Conservation (phyloP, 2,329 filamentous ascomycete species). For the Metarhizium rileyi region DNA sequence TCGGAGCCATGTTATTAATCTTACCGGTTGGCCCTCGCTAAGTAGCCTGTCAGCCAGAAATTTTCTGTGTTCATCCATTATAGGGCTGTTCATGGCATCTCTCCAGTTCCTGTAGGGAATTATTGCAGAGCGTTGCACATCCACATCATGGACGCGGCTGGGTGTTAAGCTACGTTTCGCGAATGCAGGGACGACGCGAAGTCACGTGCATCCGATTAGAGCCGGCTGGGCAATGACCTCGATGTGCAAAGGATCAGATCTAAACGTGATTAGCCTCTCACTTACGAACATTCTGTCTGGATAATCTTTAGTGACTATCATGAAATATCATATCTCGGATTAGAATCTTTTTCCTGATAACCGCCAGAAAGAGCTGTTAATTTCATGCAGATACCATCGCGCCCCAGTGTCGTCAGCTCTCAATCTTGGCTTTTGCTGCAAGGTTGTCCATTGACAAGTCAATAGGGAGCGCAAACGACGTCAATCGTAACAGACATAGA, state of each 20-base stretch:
- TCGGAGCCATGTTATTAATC: conserved; percentile 16
- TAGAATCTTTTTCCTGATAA: no score
- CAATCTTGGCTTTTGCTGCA: neutral
- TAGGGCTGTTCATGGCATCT: neutral
- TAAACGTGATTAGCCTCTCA: no score
- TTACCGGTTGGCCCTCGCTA: conserved; percentile 62
- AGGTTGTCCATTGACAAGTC: neutral
- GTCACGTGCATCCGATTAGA: conserved; percentile 22
- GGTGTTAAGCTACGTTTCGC: neutral
- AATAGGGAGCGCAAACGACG: neutral
- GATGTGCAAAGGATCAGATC: no score
- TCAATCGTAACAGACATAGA: neutral
- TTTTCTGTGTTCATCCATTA: conserved; percentile 55
- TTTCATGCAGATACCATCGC: no score
- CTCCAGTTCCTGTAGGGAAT: neutral
- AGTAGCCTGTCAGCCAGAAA: conserved; percentile 70
- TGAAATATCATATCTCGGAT: no score
- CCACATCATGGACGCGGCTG: neutral
- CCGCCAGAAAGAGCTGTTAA: neutral
- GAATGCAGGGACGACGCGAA: conserved; percentile 17
- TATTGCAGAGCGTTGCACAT: neutral
- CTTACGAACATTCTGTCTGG: no score
- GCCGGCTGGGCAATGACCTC: neutral
- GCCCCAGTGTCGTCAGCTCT: no score
- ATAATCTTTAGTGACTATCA: no score